Conservation (phyloP, 257 asterid genomes). For the Solanum virginianum region DNA sequence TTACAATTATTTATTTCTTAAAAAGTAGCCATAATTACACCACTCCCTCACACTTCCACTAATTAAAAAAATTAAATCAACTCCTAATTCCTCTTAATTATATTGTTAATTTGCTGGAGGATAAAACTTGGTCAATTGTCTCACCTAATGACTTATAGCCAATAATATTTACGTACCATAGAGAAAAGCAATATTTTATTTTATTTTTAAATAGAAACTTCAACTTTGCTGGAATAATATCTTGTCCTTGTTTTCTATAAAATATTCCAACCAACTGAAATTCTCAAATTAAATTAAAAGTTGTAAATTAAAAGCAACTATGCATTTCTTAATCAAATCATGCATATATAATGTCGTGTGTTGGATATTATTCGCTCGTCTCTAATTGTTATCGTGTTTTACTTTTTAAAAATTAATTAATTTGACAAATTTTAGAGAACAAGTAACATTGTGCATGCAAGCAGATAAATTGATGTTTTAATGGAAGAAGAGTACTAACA, state of each 20-base stretch:
- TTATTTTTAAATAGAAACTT: not conserved
- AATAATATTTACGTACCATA: not conserved
- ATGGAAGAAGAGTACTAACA: not conserved
- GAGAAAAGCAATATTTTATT: not conserved
- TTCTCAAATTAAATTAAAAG: not conserved
- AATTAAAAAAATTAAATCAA: not conserved
- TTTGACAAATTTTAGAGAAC: too few relatives aligned
- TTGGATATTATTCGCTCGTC: not conserved
- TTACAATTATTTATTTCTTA: not conserved
- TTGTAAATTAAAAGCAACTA: not conserved
- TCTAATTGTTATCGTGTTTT: too few relatives aligned
- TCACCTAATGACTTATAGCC: not conserved
- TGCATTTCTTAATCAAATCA: not conserved
- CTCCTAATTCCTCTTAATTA: not conserved
- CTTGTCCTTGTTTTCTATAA: not conserved
- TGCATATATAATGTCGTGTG: not conserved
- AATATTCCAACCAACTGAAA: not conserved
- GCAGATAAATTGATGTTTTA: too few relatives aligned
- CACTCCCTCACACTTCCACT: not conserved
- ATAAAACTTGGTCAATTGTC: not conserved
- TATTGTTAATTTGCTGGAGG: not conserved
- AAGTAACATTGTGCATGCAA: not conserved
- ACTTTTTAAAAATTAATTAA: too few relatives aligned
- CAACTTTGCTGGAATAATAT: not conserved
- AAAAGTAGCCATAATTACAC: not conserved